Base-by-base conservation (phyloP, 768 basidiomycete species). In the Imleria badia region DNA sequence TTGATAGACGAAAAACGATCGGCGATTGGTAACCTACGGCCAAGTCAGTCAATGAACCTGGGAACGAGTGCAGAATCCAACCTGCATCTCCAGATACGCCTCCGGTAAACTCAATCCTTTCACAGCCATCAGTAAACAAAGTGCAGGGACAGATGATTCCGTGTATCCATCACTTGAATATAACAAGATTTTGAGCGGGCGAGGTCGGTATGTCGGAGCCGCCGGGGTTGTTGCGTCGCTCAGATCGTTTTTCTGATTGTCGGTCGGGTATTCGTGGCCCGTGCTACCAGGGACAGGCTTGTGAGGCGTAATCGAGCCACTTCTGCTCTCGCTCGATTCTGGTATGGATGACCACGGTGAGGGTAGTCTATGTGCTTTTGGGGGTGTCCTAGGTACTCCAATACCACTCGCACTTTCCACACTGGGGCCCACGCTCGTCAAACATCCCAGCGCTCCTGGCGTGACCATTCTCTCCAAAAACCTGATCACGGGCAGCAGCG, bases 1-100 rank as follows among this genome's bases (percentile, higher is more conserved):
- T 52, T 85, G 84, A 71, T 97, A 97, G 48, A 98, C 91, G 61
- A 96, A 98, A 75, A 98, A 98, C 58, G 86, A 89, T 48, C 96
- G 73, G 48, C 81, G 76, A 67, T 87, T 87, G 52, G 76, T 79
- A 39, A 88, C 85, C 68, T 69, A 34, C 4, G n/a, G 2, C 3
- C 43, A 40, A 47, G 43, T 58, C 15, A 51, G 56, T 38, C 48
- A 23, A 51, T n/a, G 10, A 23, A 26, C 33, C 29, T n/a, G 8
- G 14, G 4, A 14, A 45, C 10, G 6, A 20, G 33, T 17, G 30
- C 4, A 15, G 19, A 48, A 57, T 17, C 66, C 45, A 14, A 74
- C 67, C 73, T 98, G 96, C 59, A 98, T 80, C 67, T 93, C 87
- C 31, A 98, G 76, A 74, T 96, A 98, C 8, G 94, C 96, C 67